phyloP scores from a whole-genome alignment of 2,329 filamentous ascomycete genomes.

The Zasmidium cellare region DNA sequence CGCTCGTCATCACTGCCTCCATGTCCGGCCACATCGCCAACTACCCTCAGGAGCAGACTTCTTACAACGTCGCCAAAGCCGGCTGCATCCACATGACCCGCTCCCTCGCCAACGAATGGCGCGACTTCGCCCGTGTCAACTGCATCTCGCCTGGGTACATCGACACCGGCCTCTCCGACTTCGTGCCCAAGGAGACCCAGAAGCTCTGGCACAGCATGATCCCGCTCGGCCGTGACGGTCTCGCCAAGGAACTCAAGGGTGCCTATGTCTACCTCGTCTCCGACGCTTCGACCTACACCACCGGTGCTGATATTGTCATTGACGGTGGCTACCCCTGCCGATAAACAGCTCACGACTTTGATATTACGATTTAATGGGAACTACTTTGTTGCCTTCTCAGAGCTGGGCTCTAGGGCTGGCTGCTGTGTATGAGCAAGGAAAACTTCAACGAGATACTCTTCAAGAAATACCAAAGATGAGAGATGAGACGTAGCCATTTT shows the following conservation, averaged over 20 bases:
- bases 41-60: conserved; percentile 71
- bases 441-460: background rate
- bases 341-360: conserved; percentile 25
- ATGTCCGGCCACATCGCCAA: conserved; percentile 85
- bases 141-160: conserved; percentile 69
- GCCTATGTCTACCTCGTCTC: conserved; percentile 8
- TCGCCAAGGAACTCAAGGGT: conserved; percentile 56
- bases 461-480: background rate
- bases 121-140: conserved; percentile 68
- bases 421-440: background rate
- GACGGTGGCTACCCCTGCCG: conserved; percentile 49
- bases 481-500: background rate
- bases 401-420: background rate
- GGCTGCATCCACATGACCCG: conserved; percentile 60
- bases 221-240: conserved; percentile 60
- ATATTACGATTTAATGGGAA: background rate
- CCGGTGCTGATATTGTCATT: conserved; percentile 52
- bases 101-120: conserved; percentile 69
- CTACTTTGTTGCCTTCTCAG: background rate
- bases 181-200: conserved; percentile 60
- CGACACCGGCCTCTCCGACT: conserved; percentile 66
- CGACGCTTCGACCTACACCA: conserved; percentile 45
- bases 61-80: conserved; percentile 67
- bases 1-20: conserved; percentile 66
- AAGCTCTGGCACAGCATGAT: conserved; percentile 62